Evolutionary conservation across 768 basidiomycete species (phyloP).

Genomic region (Pisolithus marmoratus): DNA sequence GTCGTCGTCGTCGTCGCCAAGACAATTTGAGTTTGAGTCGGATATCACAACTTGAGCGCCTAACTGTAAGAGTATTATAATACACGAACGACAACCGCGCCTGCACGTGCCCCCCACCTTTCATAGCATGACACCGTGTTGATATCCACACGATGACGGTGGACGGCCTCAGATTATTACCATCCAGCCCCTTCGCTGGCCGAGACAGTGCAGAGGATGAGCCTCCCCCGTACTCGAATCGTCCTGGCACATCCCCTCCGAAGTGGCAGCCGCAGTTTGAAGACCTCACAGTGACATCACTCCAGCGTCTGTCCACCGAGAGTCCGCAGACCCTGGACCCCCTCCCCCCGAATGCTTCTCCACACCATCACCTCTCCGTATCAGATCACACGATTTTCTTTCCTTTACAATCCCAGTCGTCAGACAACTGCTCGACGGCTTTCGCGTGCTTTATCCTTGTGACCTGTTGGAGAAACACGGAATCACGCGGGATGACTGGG

Average conservation of each 20-base stretch:
- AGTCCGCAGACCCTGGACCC: constrained; percentile 23
- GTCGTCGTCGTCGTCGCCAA: neutral
- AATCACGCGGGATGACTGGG: constrained; percentile 22
- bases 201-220: neutral
- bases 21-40: neutral
- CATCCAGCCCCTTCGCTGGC: neutral
- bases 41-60: neutral
- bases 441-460: constrained; percentile 21
- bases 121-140: too few species aligned
- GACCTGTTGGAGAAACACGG: constrained; percentile 24
- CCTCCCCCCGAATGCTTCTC: constrained; percentile 28
- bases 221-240: constrained; percentile 7
- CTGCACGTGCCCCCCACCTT: constrained; percentile 2
- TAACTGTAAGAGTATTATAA: too few species aligned
- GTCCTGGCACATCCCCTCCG: constrained; percentile 13
- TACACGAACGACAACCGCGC: neutral
- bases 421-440: constrained; percentile 19
- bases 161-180: too few species aligned
- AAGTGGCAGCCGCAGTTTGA: constrained; percentile 26
- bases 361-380: constrained; percentile 19
- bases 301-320: neutral
- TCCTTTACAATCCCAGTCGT: constrained; percentile 19
- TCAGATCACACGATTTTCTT: constrained; percentile 23
- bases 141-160: too few species aligned
- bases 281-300: constrained; percentile 9